Base-by-base conservation (phyloP, 805 yeast genomes). In the Starmerella floris region DNA sequence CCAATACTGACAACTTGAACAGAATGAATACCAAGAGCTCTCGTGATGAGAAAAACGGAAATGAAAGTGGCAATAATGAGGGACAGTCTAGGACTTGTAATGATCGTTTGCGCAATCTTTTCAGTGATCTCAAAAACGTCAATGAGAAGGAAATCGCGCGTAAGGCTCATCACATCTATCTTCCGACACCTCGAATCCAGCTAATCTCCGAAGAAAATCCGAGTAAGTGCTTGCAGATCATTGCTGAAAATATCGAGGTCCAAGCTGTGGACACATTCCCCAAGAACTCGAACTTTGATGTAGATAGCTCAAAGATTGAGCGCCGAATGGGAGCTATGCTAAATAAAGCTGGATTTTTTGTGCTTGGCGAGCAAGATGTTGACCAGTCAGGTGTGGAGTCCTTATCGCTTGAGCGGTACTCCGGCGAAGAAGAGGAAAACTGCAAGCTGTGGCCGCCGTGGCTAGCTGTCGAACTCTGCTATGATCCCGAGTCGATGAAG, bases 181-280 rank as follows among this genome's bases (percentile, higher is more conserved):
- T 88, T 34, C 64, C 79, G 5, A 73, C 83, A 23, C 95, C 96
- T 0, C 95, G 88, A 58, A 73, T 85, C 37, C 96, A 87, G 56
- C 53, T 80, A 22, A 68, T 73, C 37, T 66, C 73, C 15, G 68
- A 67, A 25, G 66, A 67, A 41, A 68, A 70, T 22, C 69, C 66
- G 2, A 75, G 73, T 34, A 65, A 80, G 2, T 73, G 82, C 40
- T 67, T 84, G 11, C 58, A 85, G 27, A 66, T 87, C n/a, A 71
- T 81, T 2, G 73, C 94, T 0, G 91, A 88, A 10, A 67, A 65
- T 33, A 74, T 87, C 41, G 79, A 80, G 51, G 57, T 78, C 23
- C 76, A 80, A 47, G 73, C 81, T 9, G 61, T 83, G n/a, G 69
- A 82, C 2, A 73, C 85, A 35, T 69, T 22, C 17, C 69, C 45